A percentile compares a stretch with the other conserved stretches of the same genome.
Evolutionary conservation across 139 green algal species (phyloP).

Genomic region (Chlamydomonas sp.): DNA sequence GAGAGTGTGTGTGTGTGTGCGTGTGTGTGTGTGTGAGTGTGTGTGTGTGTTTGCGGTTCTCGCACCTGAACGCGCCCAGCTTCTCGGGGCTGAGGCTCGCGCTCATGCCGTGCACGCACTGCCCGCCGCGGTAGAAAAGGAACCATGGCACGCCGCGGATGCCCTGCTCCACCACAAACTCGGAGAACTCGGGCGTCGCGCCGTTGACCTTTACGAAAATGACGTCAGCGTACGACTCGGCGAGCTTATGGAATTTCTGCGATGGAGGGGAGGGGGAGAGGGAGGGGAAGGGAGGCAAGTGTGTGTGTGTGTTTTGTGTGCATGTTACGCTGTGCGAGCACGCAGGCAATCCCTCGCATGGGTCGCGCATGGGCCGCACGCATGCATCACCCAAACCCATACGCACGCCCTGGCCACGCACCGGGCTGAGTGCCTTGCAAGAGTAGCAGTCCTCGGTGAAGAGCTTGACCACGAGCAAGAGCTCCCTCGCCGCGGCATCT

Average conservation of each 20-base stretch:
- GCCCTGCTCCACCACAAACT: not conserved
- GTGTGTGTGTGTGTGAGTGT: too few species aligned
- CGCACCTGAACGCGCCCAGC: not conserved
- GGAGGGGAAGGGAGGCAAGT: not conserved
- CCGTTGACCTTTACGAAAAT: conserved; percentile 10
- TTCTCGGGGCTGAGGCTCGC: conserved; percentile 8
- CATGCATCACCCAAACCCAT: not conserved
- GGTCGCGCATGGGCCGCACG: not conserved
- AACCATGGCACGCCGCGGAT: conserved; percentile 10
- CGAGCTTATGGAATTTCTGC: conserved; percentile 13
- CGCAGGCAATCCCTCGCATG: not conserved
- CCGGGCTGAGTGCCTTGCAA: conserved; percentile 8
- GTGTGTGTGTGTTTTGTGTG: not conserved
- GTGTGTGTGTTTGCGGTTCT: not conserved
- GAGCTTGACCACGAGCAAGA: not conserved
- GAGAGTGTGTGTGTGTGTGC: too few species aligned
- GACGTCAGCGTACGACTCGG: not conserved
- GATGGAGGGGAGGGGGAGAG: not conserved
- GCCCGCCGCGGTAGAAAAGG: not conserved
- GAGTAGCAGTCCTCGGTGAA: conserved; percentile 8
- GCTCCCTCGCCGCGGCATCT: too few species aligned
- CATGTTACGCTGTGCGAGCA: not conserved
- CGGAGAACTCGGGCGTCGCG: not conserved
- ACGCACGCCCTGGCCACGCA: not conserved
- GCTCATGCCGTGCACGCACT: not conserved